Conservation (phyloP, 495 filamentous ascomycete genomes). For the Talaromyces trachyspermus region DNA sequence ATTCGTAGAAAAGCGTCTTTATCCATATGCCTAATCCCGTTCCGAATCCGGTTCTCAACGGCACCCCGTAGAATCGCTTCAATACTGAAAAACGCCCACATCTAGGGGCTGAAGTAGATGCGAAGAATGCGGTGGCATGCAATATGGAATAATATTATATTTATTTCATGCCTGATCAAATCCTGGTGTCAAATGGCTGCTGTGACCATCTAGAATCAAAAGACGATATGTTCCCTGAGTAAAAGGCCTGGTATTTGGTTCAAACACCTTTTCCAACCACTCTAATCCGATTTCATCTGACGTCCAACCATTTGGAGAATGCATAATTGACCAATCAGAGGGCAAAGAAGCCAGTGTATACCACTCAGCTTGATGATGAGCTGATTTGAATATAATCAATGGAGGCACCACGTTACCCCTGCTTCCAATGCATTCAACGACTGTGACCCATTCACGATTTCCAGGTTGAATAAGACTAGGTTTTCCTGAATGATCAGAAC, state of each 20-base stretch:
- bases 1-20: conserved; percentile 9
- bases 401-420: neutral
- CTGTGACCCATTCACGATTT: conserved; percentile 5
- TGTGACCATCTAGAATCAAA: conserved; percentile 22
- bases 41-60: conserved; percentile 5
- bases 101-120: conserved; percentile 24
- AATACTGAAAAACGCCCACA: conserved; percentile 20
- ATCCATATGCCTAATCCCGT: conserved; percentile 12
- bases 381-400: conserved; percentile 3
- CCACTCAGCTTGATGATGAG: neutral
- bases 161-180: conserved; percentile 14
- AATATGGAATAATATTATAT: conserved; percentile 16
- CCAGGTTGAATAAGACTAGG: neutral
- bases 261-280: conserved; percentile 17
- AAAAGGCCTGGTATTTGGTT: conserved; percentile 11
- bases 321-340: neutral
- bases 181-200: conserved; percentile 15
- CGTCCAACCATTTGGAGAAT: conserved; percentile 1
- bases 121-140: conserved; percentile 18
- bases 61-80: conserved; percentile 16
- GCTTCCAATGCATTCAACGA: neutral
- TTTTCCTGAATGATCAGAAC: neutral
- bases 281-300: neutral
- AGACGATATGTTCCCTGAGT: conserved; percentile 13
- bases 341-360: neutral